These are phyloP conservation scores for Mycogone perniciosa DNA, from an alignment of 2,329 filamentous ascomycete genomes.

Conservation along the genomic window DNA sequence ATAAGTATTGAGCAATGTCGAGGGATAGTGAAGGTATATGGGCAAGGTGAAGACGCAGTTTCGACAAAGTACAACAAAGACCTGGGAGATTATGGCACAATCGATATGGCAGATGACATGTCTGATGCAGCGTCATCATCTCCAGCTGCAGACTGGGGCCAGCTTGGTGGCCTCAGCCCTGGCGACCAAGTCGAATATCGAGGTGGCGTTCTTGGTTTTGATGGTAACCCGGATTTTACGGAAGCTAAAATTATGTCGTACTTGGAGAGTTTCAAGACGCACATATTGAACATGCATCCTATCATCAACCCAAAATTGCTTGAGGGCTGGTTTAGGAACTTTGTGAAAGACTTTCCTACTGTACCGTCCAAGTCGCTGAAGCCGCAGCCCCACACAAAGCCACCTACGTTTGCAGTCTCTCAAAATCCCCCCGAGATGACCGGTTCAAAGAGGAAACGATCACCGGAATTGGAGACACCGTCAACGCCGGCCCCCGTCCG, in stretches of 20 bases:
- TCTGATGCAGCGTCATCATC: constrained; percentile 50
- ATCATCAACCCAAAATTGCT: constrained; percentile 51
- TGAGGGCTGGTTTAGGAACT: constrained; percentile 45
- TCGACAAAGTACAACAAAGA: constrained; percentile 35
- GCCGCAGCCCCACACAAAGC: constrained; percentile 20
- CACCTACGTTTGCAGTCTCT: constrained; percentile 28
- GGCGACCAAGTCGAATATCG: constrained; percentile 35
- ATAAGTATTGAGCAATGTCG: constrained; percentile 68
- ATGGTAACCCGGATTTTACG: constrained; percentile 50
- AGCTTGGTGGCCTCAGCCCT: constrained; percentile 46
- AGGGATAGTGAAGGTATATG: constrained; percentile 68
- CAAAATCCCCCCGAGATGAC: constrained; percentile 22
- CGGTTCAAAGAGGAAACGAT: constrained; percentile 52
- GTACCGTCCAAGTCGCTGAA: constrained; percentile 23
- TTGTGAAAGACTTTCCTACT: constrained; percentile 42
- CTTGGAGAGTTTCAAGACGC: constrained; percentile 50
- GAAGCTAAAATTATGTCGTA: constrained; percentile 45
- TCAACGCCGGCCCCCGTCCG: constrained; percentile 29
- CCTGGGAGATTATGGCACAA: constrained; percentile 30
- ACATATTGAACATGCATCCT: constrained; percentile 61
- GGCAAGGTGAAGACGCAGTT: constrained; percentile 64
- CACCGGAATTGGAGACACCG: constrained; percentile 34
- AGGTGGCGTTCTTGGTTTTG: constrained; percentile 31
- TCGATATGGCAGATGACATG: constrained; percentile 42
- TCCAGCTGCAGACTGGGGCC: constrained; percentile 53